Evolutionary conservation across 345 rosid species (phyloP).

Genomic region (Populus deltoides): DNA sequence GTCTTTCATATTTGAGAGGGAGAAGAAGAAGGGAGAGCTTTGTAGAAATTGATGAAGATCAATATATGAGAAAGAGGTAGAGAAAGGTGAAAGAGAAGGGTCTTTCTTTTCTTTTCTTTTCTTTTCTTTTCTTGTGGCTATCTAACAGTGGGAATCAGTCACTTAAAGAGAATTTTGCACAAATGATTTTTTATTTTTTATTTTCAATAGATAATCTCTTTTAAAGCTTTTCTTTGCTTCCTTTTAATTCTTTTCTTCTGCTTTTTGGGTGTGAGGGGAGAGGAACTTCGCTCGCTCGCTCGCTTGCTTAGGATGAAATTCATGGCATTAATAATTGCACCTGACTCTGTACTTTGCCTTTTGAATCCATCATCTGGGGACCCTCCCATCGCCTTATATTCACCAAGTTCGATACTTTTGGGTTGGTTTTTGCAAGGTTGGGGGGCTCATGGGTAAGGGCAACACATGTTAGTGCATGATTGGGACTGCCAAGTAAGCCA

Average conservation of each 20-base stretch:
- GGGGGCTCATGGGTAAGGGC: constrained; percentile 22
- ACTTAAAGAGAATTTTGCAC: constrained; percentile 14
- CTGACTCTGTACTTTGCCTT: constrained; percentile 59
- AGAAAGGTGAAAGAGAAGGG: constrained; percentile 5
- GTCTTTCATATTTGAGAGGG: constrained; percentile 6
- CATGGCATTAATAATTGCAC: constrained; percentile 83
- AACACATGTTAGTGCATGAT: constrained; percentile 46
- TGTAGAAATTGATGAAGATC: neutral
- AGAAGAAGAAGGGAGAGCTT: constrained; percentile 13
- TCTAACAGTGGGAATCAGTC: constrained; percentile 29
- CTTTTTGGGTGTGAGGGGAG: constrained; percentile 5
- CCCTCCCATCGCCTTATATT: constrained; percentile 27
- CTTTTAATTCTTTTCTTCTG: neutral
- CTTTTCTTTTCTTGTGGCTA: constrained; percentile 7
- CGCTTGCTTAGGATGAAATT: constrained; percentile 50
- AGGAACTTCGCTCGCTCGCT: constrained; percentile 1
- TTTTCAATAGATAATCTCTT: neutral
- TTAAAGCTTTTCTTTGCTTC: neutral
- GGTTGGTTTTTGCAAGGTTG: constrained; percentile 20
- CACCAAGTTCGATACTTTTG: constrained; percentile 38
- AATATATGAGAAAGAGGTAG: constrained; percentile 5
- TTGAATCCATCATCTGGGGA: constrained; percentile 65
- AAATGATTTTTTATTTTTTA: constrained; percentile 15
- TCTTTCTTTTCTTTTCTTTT: constrained; percentile 15
- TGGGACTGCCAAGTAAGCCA: constrained; percentile 42